Base-by-base conservation (phyloP, 257 asterid species). In the Salvia rosmarinus region DNA sequence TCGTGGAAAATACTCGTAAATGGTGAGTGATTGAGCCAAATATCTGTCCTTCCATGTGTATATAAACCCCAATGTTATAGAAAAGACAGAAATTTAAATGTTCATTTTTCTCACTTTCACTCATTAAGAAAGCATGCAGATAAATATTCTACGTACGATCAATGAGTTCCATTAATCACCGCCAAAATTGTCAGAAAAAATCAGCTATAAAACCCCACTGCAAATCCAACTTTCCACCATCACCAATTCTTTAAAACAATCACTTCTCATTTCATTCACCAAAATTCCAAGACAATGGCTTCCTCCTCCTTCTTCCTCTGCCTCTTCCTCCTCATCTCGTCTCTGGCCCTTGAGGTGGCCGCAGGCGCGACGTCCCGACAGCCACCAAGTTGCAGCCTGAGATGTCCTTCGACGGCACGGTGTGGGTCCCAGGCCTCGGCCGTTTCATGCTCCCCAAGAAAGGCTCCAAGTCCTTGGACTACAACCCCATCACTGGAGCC, bases 341-440 rank as follows among this genome's bases (percentile, higher is more conserved):
- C 43, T 55, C 56, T 73, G 8, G 42, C 80, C 25, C 20, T 52
- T 6, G 61, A 42, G 46, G 72, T 73, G 12, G 59, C 72, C 11
- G 79, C 81, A 3, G 88, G 65, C 81, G 87, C 10, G 69, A 82
- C 55, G 67, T 85, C 62, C 85, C 89, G 0, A 21, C 68, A 9
- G 77, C 60, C 46, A n/a, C 79, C 75, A 76, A 64, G 47, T 9
- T 16, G 37, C 80, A 84, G 2, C 91, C 87, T 0, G 61, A 88
- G 47, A 1, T 55, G 54, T 10, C 68, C 66, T 44, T 62, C 0
- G 96, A 91, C 7, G 87, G 95, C 14, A 78, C 90, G 1, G 86
- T 89, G 52, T 80, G 85, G 3, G 56, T 89, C 61, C 96, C 95
- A 0, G 96, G 98, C 28, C 13, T 87, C 2, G 98, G 98, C 1